Evolutionary conservation across 352 stramenopile species (phyloP).

Genomic region (Blastocystis sp.): DNA sequence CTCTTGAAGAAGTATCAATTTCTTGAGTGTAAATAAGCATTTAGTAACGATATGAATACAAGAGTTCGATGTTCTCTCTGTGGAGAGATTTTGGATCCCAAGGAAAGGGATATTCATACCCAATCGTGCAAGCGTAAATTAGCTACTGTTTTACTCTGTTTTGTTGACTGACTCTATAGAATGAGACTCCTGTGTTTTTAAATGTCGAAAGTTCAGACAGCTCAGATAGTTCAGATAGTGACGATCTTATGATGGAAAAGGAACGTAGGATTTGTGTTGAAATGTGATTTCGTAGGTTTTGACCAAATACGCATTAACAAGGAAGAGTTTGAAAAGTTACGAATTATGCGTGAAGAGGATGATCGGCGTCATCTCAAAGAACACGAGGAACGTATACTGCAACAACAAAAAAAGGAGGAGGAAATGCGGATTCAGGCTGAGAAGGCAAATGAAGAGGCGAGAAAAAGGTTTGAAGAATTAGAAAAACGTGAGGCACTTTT

Average conservation of each 20-base stretch:
- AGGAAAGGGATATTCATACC: neutral
- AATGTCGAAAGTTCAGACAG: neutral
- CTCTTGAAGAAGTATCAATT: neutral
- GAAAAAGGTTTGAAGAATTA: neutral
- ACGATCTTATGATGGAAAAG: neutral
- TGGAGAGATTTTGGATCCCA: neutral
- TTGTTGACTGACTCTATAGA: neutral
- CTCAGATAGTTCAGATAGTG: neutral
- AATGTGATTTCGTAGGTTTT: neutral
- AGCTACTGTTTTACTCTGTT: neutral
- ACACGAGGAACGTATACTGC: neutral
- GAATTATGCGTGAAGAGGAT: neutral
- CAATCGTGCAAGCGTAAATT: neutral
- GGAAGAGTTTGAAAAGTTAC: neutral
- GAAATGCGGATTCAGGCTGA: neutral
- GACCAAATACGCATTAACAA: neutral
- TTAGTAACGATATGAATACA: neutral
- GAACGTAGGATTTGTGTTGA: neutral
- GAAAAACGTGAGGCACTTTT: neutral
- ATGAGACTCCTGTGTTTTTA: neutral
- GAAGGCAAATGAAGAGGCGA: conserved; percentile 7
- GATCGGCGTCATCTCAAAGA: neutral
- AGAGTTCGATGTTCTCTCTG: neutral
- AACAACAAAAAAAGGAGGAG: neutral
- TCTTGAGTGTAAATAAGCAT: neutral